Percentiles rank a stretch among this genome's conserved stretches.
phyloP scores from a whole-genome alignment of 2,329 filamentous ascomycete species.

The Alternaria hordeiaustralica region DNA sequence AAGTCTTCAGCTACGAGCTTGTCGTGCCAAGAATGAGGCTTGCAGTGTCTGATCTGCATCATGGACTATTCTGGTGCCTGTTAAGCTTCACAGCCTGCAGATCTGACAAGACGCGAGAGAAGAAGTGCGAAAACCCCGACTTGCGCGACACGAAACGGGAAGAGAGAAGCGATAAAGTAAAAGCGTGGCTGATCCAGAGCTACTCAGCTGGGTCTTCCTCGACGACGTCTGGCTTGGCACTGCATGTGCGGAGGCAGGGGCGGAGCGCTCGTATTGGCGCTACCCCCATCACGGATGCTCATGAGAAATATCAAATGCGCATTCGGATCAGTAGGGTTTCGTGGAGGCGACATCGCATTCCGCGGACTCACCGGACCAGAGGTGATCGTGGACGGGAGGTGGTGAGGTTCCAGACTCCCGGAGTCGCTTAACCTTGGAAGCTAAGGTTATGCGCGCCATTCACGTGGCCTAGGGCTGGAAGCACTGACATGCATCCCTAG shows the following conservation, averaged over 20 bases:
- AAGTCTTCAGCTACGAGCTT: conserved; percentile 1
- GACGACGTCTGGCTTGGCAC: not conserved
- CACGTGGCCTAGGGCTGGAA: not conserved
- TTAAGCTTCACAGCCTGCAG: conserved; percentile 6
- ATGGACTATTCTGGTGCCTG: not conserved
- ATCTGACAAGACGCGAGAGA: conserved; percentile 3
- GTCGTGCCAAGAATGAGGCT: not conserved
- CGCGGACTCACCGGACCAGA: not conserved
- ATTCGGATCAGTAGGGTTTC: not conserved
- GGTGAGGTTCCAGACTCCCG: not conserved
- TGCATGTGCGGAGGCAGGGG: not conserved
- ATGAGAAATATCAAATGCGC: not conserved
- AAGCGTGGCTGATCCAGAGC: conserved; percentile 26
- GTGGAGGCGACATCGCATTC: not conserved
- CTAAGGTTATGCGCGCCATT: not conserved
- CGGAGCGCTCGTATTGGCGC: not conserved
- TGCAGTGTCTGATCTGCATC: conserved; percentile 1
- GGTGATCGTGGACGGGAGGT: not conserved
- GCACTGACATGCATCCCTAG: not conserved
- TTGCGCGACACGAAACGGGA: conserved; percentile 1
- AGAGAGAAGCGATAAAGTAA: conserved; percentile 13
- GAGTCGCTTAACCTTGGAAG: not conserved
- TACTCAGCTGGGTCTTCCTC: conserved; percentile 18
- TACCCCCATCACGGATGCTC: not conserved
- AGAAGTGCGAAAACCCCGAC: not conserved